Evolutionary conservation across 208 protist species (phyloP), one percentile per base, ranked within the genome.

Genomic region (Trypanosoma boissoni): DNA sequence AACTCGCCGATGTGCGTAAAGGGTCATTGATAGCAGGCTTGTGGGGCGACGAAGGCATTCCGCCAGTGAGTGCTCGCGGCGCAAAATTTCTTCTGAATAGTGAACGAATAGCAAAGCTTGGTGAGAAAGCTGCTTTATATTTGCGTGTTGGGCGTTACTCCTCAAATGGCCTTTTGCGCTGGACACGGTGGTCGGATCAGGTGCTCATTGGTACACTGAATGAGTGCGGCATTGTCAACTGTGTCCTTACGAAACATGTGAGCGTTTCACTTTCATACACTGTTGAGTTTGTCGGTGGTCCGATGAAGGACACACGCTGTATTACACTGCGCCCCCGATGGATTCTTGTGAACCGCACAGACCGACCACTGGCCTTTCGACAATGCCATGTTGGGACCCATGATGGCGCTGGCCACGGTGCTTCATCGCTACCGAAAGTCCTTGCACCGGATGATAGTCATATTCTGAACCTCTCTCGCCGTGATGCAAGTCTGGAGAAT

Each of bases 261-360:
- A 29, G 45, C 5, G n/a, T 82, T 31, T 49, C 74, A 24, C 66
- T 92, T 1, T 84, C 85, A 9, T 92, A 80, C 53, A 72, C 65
- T 1, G 79, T 92, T 5, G 66, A 80, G 45, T 55, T 89, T 48
- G 72, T 64, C 14, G 56, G 62, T 24, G 67, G 59, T 28, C 24
- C 42, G 42, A 42, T 34, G 18, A 72, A 69, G 45, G 60, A 74
- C 21, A 87, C 85, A 1, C 73, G 71, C 28, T 50, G 86, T 41
- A 48, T 92, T 9, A 76, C 72, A 43, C 67, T 92, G 26, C 71
- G 65, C 18, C 85, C 85, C 26, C 76, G 76, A 16, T 92, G 85
- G 85, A 72, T 92, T 27, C 8, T 92, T 28, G 50, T 83, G 29
- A 92, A 92, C 68, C 61, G 69, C 29, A 59, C 20, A 21, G 29